Percentiles rank a stretch among this genome's conserved stretches.
These are phyloP conservation scores for Globisporangium takayamanum DNA, from an alignment of 352 stramenopile species.

Conservation along the genomic window DNA sequence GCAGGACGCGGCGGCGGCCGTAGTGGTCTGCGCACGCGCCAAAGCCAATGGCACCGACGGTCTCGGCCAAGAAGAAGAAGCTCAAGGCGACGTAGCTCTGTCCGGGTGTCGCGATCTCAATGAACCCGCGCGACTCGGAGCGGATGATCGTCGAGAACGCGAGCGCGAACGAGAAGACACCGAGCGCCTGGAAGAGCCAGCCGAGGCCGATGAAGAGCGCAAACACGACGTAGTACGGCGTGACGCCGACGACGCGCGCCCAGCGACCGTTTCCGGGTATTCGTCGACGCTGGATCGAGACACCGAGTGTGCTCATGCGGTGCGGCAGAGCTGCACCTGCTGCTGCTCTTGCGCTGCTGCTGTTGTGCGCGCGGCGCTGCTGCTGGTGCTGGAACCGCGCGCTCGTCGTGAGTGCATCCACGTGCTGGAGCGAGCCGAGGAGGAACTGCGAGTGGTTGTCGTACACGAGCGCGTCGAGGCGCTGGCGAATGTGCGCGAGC, in stretches of 20 bases:
- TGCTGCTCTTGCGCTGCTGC: too few relatives aligned
- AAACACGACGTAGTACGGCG: slow-evolving; percentile 37
- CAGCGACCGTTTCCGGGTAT: slow-evolving; percentile 12
- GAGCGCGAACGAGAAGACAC: slow-evolving; percentile 22
- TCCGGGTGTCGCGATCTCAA: neutral
- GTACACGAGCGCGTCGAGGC: slow-evolving; percentile 46
- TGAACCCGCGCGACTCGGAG: neutral
- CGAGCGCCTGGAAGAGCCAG: slow-evolving; percentile 38
- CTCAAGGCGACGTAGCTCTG: slow-evolving; percentile 22
- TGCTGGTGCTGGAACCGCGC: neutral
- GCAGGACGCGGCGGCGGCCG: slow-evolving; percentile 35
- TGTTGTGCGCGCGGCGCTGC: neutral
- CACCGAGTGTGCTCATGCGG: slow-evolving; percentile 8
- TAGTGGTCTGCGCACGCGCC: slow-evolving; percentile 57
- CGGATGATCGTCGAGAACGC: slow-evolving; percentile 8
- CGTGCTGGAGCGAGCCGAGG: slow-evolving; percentile 25
- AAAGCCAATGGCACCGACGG: slow-evolving; percentile 40
- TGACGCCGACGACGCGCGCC: slow-evolving; percentile 29
- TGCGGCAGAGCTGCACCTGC: neutral
- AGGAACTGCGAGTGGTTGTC: slow-evolving; percentile 42
- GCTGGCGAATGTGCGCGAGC: slow-evolving; percentile 40
- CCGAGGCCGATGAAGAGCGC: slow-evolving; percentile 39
- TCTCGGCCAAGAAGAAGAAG: slow-evolving; percentile 37
- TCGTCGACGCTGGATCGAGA: slow-evolving; percentile 18
- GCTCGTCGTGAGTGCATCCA: slow-evolving; percentile 11